Evolutionary conservation across 2,329 filamentous ascomycete genomes (phyloP).

Genomic region (Claviceps maximensis): DNA sequence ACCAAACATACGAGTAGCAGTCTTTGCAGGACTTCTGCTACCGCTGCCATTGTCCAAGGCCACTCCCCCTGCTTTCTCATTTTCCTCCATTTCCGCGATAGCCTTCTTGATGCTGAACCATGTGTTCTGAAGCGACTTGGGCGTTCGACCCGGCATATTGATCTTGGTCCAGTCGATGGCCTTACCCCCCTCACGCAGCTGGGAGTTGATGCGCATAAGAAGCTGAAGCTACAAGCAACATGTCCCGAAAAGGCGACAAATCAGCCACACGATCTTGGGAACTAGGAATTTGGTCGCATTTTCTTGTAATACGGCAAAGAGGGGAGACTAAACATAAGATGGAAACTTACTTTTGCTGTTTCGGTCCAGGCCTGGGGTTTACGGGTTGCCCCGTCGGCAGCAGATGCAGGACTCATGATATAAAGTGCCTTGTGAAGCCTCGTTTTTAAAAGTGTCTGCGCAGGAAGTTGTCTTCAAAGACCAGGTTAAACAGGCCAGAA

Average conservation of each 20-base stretch:
- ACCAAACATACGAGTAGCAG: slow-evolving; percentile 12
- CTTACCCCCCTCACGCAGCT: slow-evolving; percentile 19
- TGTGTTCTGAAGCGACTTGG: slow-evolving; percentile 24
- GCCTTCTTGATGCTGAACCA: slow-evolving; percentile 25
- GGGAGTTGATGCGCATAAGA: slow-evolving; percentile 22
- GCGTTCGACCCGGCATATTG: slow-evolving; percentile 23
- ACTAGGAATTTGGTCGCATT: too few species aligned
- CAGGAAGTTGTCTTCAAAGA: too few species aligned
- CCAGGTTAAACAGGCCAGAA: too few species aligned
- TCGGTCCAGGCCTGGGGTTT: slow-evolving; percentile 21
- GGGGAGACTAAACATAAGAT: not conserved
- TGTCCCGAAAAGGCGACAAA: too few species aligned
- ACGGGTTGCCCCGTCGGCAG: slow-evolving; percentile 8
- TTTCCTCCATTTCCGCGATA: slow-evolving; percentile 21
- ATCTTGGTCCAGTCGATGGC: slow-evolving; percentile 23
- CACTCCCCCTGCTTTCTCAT: slow-evolving; percentile 2
- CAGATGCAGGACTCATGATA: slow-evolving; percentile 14
- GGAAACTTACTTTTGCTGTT: slow-evolving; percentile 19
- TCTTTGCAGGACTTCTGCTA: slow-evolving; percentile 6
- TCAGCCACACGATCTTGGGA: too few species aligned
- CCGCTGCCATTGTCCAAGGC: not conserved
- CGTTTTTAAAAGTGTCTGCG: too few species aligned
- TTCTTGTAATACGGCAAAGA: too few species aligned
- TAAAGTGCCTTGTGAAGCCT: not conserved
- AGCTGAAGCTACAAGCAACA: slow-evolving; percentile 18